Evolutionary conservation across 345 rosid genomes (phyloP).

Genomic region (Heritiera littoralis): DNA sequence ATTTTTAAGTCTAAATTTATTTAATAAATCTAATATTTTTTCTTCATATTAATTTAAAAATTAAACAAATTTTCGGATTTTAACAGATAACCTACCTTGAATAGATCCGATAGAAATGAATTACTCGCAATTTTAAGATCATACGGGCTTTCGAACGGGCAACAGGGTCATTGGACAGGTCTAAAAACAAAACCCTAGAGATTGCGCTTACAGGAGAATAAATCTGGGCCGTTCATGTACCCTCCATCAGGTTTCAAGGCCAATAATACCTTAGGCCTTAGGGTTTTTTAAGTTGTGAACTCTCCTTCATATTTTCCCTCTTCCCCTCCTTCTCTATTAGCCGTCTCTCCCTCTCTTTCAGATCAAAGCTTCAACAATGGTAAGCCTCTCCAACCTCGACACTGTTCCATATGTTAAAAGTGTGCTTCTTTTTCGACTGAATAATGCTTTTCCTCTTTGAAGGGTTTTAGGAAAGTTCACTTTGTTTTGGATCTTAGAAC

Average conservation of each 20-base stretch:
- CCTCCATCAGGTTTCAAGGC: not conserved
- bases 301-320: not conserved
- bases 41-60: no score
- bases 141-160: no score
- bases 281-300: slow-evolving; percentile 27
- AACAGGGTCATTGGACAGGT: no score
- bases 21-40: no score
- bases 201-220: not conserved
- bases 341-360: slow-evolving; percentile 14
- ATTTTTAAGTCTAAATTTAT: no score
- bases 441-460: not conserved
- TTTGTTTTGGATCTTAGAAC: not conserved
- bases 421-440: not conserved
- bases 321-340: not conserved
- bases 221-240: slow-evolving; percentile 32
- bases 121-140: no score
- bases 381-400: slow-evolving; percentile 11
- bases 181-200: slow-evolving; percentile 16
- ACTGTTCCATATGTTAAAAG: not conserved
- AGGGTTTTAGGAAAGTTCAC: no score
- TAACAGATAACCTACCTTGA: no score
- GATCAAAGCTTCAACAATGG: slow-evolving; percentile 35
- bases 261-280: not conserved
- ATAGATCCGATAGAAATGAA: no score
- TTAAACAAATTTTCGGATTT: no score